Evolutionary conservation across 192 early-diverging fungal genomes (phyloP), one percentile per base, ranked within the genome.

Genomic region (Mortierella alpina): DNA sequence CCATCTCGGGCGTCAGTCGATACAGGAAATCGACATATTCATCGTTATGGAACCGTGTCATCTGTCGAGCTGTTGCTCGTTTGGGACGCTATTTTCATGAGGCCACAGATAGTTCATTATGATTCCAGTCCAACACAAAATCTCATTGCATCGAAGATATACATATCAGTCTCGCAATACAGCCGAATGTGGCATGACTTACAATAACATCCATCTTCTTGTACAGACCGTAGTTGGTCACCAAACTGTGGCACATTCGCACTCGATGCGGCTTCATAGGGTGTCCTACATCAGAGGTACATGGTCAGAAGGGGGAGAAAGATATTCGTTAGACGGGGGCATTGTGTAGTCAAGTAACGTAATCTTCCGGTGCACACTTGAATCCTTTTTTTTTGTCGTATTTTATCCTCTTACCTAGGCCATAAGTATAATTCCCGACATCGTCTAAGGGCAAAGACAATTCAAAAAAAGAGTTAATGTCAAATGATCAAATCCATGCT

Each of bases 231-330:
- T 99, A 99, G 56, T 93, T 94, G 63, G 96, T 86, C 52, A 99
- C 92, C 39, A 99, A 86, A 73, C 94, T 93, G 85, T 99, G 96
- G 10, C 94, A 92, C 88, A 99, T 93, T 59, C 96, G 91, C 58
- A 99, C 93, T 66, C 98, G 85, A 52, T 95, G 94, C 23, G 98
- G 98, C 74, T 98, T 97, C 98, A 99, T 99, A 18, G 95, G 96
- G 82, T 99, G 98, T n/a, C 94, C 84, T 85, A 70, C 8, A 67
- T n/a, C n/a, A 4, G 41, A 1, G 15, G 20, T 56, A 22, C 22
- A 52, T 23, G 39, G 17, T 49, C 20, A 39, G 13, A 7, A 7
- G 17, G 1, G 59, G 13, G 39, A 60, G 10, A 40, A 20, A 53
- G 31, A 13, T 8, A 40, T 14, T 8, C 51, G 14, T 23, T 48